Evolutionary conservation across 2,329 filamentous ascomycete genomes (phyloP).

Genomic region (Hymenoscyphus salicellus): DNA sequence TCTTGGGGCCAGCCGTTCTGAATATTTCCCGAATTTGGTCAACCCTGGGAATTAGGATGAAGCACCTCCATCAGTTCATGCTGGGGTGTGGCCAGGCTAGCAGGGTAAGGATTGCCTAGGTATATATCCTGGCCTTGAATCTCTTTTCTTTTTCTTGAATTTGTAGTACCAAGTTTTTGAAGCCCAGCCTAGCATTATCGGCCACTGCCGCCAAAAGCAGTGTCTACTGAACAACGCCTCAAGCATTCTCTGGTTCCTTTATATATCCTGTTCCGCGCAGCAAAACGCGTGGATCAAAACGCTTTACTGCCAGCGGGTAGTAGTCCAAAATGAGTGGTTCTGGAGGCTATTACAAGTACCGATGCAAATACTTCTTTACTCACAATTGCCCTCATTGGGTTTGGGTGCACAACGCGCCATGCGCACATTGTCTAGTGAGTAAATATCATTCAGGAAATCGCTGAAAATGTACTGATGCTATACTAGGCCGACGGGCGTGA

Average conservation of each 20-base stretch:
- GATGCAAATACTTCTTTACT: conserved; percentile 54
- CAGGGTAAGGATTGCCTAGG: background rate
- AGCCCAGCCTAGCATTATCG: conserved; percentile 6
- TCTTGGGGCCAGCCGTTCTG: background rate
- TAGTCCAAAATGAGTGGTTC: conserved; percentile 34
- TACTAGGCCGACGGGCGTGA: conserved; percentile 51
- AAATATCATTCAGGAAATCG: conserved; percentile 3
- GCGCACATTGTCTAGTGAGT: conserved; percentile 50
- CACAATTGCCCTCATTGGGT: conserved; percentile 55
- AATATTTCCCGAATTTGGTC: background rate
- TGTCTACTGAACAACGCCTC: conserved; percentile 9
- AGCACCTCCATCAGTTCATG: background rate
- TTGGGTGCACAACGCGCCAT: conserved; percentile 50
- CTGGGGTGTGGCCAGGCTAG: background rate
- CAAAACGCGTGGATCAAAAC: conserved; percentile 23
- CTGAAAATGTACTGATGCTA: conserved; percentile 13
- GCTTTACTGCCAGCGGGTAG: conserved; percentile 36
- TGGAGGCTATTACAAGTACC: conserved; percentile 47
- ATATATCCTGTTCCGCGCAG: conserved; percentile 16
- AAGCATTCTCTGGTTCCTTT: background rate
- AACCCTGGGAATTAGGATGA: background rate
- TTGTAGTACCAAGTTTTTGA: conserved; percentile 19
- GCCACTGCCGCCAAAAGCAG: background rate
- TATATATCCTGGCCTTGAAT: conserved; percentile 33
- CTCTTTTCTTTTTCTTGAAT: conserved; percentile 31